Percentiles rank a stretch among this genome's conserved stretches.
Conservation (phyloP, 495 filamentous ascomycete species). For the Aspergillus ostianus region DNA sequence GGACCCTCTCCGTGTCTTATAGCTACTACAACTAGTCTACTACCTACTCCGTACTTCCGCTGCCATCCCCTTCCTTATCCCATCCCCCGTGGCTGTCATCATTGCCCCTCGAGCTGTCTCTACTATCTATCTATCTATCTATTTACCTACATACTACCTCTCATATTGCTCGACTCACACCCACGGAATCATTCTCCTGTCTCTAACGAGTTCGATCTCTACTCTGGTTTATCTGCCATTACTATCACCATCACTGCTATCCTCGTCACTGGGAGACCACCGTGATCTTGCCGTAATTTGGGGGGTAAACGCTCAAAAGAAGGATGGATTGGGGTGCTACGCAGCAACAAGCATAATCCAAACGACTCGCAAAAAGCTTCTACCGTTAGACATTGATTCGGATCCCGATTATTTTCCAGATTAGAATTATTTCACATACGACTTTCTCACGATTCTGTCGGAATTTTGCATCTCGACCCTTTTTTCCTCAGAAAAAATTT, state of each 20-base stretch:
- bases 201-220: not conserved
- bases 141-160: not conserved
- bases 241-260: not conserved
- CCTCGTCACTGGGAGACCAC: not conserved
- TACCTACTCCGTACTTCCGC: not conserved
- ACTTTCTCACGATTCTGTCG: not conserved
- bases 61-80: not conserved
- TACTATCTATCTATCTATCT: not conserved
- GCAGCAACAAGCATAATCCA: not conserved
- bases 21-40: too few relatives aligned
- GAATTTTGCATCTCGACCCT: not conserved
- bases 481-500: not conserved
- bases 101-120: not conserved
- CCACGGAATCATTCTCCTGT: not conserved
- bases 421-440: not conserved
- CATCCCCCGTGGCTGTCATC: not conserved
- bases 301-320: not conserved
- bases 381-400: not conserved
- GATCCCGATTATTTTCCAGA: not conserved
- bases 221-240: not conserved
- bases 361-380: not conserved
- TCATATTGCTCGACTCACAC: not conserved
- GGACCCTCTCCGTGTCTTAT: slow-evolving; percentile 3
- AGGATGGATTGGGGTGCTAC: not conserved
- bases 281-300: not conserved